Evolutionary conservation across 495 filamentous ascomycete genomes (phyloP).

Genomic region (Penicillium diatomitis): DNA sequence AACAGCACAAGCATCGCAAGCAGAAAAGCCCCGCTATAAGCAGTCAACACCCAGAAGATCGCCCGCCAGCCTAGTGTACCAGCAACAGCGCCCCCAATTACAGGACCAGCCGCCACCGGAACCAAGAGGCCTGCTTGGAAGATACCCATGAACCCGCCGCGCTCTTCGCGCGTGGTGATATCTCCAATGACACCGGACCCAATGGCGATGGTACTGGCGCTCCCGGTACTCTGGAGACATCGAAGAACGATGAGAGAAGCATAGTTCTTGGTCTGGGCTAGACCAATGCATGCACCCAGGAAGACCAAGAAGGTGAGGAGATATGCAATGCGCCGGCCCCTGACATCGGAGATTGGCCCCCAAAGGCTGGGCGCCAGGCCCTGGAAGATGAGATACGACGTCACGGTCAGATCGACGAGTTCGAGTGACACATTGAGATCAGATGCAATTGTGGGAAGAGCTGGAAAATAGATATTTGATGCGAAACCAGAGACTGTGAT

Average conservation of each 20-base stretch:
- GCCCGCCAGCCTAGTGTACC: conserved; percentile 44
- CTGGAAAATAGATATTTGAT: conserved; percentile 48
- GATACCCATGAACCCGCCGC: conserved; percentile 48
- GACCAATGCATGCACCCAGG: conserved; percentile 38
- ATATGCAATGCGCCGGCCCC: conserved; percentile 40
- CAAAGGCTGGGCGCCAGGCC: conserved; percentile 42
- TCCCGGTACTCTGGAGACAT: conserved; percentile 42
- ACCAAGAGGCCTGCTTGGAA: conserved; percentile 41
- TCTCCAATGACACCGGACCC: conserved; percentile 49
- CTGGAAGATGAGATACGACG: conserved; percentile 44
- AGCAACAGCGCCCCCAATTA: conserved; percentile 46
- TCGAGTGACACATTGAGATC: conserved; percentile 35
- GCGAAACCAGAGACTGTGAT: conserved; percentile 40
- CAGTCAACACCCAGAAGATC: conserved; percentile 50
- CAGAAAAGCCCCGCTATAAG: conserved; percentile 38
- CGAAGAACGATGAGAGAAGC: conserved; percentile 37
- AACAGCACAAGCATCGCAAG: conserved; percentile 31
- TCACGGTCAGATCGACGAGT: conserved; percentile 42
- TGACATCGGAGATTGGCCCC: conserved; percentile 42
- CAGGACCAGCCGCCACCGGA: conserved; percentile 42
- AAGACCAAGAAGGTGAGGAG: conserved; percentile 38
- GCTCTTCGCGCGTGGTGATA: conserved; percentile 42
- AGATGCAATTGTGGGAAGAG: conserved; percentile 33
- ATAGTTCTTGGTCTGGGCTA: conserved; percentile 38
- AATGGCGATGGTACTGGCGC: conserved; percentile 45